Percentiles rank a stretch among this genome's conserved stretches.
Evolutionary conservation across 148 eudicot genomes (phyloP).

Genomic region (Selenicereus undatus): DNA sequence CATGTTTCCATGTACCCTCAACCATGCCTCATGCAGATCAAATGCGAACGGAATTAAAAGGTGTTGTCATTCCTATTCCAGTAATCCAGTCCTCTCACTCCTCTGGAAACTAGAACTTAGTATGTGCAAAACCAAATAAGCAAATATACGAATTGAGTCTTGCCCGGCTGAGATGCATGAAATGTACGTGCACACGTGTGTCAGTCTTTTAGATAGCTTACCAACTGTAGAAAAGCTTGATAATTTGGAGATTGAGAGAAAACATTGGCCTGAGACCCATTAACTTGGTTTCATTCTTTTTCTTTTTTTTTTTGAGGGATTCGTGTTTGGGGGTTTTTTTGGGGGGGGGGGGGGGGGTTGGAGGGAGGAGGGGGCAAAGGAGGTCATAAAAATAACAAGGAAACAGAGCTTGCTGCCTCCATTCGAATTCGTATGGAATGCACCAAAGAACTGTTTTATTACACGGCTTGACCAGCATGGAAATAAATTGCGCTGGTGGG

Average conservation of each 20-base stretch:
- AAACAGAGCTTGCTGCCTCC: not conserved
- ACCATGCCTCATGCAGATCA: not conserved
- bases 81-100: not conserved
- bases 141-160: too few species aligned
- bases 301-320: too few species aligned
- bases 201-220: too few species aligned
- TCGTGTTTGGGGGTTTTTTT: too few species aligned
- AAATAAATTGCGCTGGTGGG: slow-evolving; percentile 16
- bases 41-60: not conserved
- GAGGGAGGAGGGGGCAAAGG: not conserved
- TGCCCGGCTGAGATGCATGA: too few species aligned
- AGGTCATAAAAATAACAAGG: too few species aligned
- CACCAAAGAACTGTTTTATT: slow-evolving; percentile 11
- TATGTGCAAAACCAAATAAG: too few species aligned
- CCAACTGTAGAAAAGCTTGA: too few species aligned
- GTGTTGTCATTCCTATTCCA: not conserved
- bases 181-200: too few species aligned
- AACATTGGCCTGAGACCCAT: too few species aligned
- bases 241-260: too few species aligned
- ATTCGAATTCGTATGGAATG: not conserved
- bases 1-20: not conserved
- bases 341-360: not conserved
- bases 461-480: slow-evolving; percentile 13
- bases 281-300: too few species aligned
- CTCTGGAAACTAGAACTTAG: not conserved